phyloP scores from a whole-genome alignment of 2,329 filamentous ascomycete genomes.

The Aureobasidium sp. region DNA sequence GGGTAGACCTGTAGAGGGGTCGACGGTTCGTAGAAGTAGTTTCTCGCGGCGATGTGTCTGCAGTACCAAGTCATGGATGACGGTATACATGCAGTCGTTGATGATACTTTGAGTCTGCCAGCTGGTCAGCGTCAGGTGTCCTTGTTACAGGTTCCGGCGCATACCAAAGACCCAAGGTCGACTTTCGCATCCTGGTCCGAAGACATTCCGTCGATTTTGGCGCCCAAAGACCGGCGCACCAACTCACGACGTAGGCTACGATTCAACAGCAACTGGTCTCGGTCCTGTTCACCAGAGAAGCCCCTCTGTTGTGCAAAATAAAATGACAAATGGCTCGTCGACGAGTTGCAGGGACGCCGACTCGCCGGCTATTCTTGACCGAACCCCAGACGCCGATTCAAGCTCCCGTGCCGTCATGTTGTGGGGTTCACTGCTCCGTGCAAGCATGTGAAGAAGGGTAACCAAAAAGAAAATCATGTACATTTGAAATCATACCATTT shows the following conservation, averaged over 20 bases:
- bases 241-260: too few species aligned
- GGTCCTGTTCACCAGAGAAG: background rate
- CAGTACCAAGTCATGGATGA: conserved; percentile 67
- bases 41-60: conserved; percentile 75
- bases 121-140: background rate
- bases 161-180: conserved; percentile 14
- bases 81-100: conserved; percentile 68
- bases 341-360: background rate
- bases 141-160: background rate
- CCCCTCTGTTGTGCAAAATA: background rate
- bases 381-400: conserved; percentile 6
- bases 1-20: conserved; percentile 64
- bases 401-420: background rate
- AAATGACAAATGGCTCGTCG: background rate
- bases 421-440: background rate
- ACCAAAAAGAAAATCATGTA: background rate
- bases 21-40: conserved; percentile 65
- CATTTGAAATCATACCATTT: conserved; percentile 6
- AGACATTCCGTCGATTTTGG: background rate
- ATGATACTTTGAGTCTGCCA: conserved; percentile 52
- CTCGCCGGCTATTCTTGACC: background rate
- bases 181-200: conserved; percentile 15
- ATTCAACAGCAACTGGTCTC: background rate
- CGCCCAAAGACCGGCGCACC: background rate
- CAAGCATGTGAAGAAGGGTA: background rate